Evolutionary conservation across 805 yeast species (phyloP).

Genomic region (Barnettozyma sucrosica): DNA sequence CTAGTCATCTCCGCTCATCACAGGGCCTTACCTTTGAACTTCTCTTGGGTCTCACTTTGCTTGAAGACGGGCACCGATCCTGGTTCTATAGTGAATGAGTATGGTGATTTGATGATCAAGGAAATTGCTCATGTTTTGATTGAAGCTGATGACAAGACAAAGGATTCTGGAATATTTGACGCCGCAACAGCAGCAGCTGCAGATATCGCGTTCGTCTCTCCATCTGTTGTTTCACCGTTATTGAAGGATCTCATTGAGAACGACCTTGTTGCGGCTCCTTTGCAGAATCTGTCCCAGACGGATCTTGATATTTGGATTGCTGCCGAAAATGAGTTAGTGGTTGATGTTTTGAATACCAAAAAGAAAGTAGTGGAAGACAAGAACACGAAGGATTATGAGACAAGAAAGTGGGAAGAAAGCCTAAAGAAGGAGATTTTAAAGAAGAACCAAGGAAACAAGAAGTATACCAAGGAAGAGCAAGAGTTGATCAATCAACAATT

Average conservation of each 20-base stretch:
- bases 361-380: slow-evolving; percentile 49
- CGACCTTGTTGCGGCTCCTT: slow-evolving; percentile 31
- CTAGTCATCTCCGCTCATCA: slow-evolving; percentile 43
- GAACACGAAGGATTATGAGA: slow-evolving; percentile 79
- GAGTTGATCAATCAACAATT: slow-evolving; percentile 55
- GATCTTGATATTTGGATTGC: slow-evolving; percentile 63
- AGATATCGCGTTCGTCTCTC: slow-evolving; percentile 51
- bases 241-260: slow-evolving; percentile 37
- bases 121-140: slow-evolving; percentile 19
- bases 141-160: slow-evolving; percentile 12
- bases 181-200: slow-evolving; percentile 47
- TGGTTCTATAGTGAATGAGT: slow-evolving; percentile 41
- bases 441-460: slow-evolving; percentile 44
- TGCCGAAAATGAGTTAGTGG: slow-evolving; percentile 61
- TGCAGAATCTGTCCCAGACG: slow-evolving; percentile 35
- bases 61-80: slow-evolving; percentile 61
- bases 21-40: slow-evolving; percentile 32
- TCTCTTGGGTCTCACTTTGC: slow-evolving; percentile 75
- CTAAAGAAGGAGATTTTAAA: slow-evolving; percentile 69
- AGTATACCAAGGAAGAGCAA: slow-evolving; percentile 75
- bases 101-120: slow-evolving; percentile 22
- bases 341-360: slow-evolving; percentile 49
- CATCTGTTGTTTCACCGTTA: slow-evolving; percentile 48
- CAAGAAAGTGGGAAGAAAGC: slow-evolving; percentile 83
- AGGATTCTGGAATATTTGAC: slow-evolving; percentile 37